Evolutionary conservation across 306 rosid genomes (phyloP).

Genomic region (Acacia melanoxylon): DNA sequence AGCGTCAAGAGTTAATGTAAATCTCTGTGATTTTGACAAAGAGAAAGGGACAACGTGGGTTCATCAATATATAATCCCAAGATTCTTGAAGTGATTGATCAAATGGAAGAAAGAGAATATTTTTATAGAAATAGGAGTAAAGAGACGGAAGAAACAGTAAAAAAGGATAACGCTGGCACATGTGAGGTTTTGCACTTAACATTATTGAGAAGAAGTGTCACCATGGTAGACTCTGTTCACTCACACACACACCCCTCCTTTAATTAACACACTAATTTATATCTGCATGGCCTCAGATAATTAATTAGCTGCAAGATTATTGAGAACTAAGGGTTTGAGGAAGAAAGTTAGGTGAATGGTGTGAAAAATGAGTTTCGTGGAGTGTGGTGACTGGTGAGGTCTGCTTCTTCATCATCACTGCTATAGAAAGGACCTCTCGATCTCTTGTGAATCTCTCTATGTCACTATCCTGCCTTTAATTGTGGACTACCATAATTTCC

Average conservation of each 20-base stretch:
- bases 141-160: neutral
- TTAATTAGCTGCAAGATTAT: no score
- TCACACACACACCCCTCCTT: no score
- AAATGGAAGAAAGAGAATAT: neutral
- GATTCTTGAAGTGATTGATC: neutral
- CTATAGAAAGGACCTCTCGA: neutral
- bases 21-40: neutral
- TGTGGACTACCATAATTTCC: neutral
- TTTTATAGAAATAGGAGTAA: neutral
- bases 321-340: neutral
- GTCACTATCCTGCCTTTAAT: neutral
- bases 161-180: neutral
- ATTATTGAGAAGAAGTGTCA: neutral
- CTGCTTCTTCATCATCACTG: neutral
- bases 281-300: no score
- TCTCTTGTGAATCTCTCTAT: neutral
- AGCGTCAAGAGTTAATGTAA: neutral
- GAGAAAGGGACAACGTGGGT: neutral
- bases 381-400: neutral
- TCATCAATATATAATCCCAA: neutral
- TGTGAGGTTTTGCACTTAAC: neutral
- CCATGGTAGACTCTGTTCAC: neutral
- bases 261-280: no score
- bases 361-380: neutral
- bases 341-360: neutral